Conservation (phyloP, 106 monocot genomes). For the Alisma plantagoaquatica region DNA sequence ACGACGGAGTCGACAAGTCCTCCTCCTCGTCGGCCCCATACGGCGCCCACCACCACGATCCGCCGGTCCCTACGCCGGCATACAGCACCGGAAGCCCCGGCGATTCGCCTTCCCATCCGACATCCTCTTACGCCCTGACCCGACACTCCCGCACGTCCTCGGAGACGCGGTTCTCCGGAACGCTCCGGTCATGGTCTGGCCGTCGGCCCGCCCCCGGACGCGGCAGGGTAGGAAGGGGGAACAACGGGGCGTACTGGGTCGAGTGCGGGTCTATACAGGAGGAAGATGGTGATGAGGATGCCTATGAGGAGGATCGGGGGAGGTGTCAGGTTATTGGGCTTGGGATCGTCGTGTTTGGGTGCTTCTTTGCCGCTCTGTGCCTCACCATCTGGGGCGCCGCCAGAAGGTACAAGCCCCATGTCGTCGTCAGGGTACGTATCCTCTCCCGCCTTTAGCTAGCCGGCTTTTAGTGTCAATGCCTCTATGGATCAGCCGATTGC, state of each 20-base stretch:
- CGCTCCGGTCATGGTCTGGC: background rate
- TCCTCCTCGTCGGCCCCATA: background rate
- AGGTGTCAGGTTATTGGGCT: conserved; percentile 9
- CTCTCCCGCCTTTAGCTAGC: background rate
- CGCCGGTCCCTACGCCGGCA: background rate
- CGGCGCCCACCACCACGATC: background rate
- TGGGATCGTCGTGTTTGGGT: conserved; percentile 5
- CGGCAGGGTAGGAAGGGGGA: conserved; percentile 10
- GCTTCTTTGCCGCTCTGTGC: conserved; percentile 9
- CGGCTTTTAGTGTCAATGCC: too few species aligned
- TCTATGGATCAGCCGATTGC: too few species aligned
- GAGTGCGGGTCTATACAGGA: conserved; percentile 53
- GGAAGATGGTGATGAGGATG: conserved; percentile 46
- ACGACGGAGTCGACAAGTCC: background rate
- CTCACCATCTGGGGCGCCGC: conserved; percentile 16
- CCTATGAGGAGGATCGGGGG: conserved; percentile 7
- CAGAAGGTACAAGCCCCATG: conserved; percentile 4
- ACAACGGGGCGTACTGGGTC: conserved; percentile 63
- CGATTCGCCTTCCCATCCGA: background rate
- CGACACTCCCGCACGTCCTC: background rate
- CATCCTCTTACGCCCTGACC: background rate
- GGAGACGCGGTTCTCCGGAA: background rate
- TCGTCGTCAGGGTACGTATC: conserved; percentile 8
- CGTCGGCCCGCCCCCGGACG: background rate
- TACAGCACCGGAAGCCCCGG: background rate